A percentile compares a stretch with the other conserved stretches of the same genome.
Evolutionary conservation across 176 grass and related monocot species (phyloP).

Genomic region (Panicum miliaceum): DNA sequence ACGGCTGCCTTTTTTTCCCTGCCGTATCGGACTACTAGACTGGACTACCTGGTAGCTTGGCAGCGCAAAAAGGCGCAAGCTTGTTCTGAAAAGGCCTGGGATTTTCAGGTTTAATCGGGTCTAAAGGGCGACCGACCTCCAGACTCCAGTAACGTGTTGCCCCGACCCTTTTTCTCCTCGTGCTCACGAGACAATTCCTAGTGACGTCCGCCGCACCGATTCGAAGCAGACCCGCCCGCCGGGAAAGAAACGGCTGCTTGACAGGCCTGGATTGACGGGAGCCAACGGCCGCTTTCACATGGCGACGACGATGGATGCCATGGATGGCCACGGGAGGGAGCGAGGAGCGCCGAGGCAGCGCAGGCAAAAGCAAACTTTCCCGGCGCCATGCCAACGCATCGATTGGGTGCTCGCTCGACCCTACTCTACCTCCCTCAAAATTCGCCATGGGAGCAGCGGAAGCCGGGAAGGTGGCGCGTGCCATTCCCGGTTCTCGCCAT

Average conservation of each 20-base stretch:
- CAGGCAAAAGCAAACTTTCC: background rate
- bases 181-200: background rate
- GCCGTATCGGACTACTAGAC: too few species aligned
- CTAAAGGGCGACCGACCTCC: background rate
- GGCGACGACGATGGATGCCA: background rate
- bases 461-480: conserved; percentile 14
- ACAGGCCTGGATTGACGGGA: conserved; percentile 39
- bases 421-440: background rate
- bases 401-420: background rate
- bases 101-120: background rate
- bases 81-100: background rate
- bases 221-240: background rate
- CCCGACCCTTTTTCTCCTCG: background rate
- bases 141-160: background rate
- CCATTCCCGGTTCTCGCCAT: conserved; percentile 33
- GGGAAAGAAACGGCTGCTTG: conserved; percentile 21
- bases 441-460: background rate
- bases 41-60: background rate
- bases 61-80: background rate
- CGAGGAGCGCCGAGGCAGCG: background rate
- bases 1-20: background rate
- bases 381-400: conserved; percentile 24
- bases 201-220: background rate
- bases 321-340: background rate
- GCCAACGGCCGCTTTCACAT: conserved; percentile 36